Evolutionary conservation across 2,329 filamentous ascomycete species (phyloP), one percentile per base, ranked within the genome.

Genomic region (Thelonectria rubi): DNA sequence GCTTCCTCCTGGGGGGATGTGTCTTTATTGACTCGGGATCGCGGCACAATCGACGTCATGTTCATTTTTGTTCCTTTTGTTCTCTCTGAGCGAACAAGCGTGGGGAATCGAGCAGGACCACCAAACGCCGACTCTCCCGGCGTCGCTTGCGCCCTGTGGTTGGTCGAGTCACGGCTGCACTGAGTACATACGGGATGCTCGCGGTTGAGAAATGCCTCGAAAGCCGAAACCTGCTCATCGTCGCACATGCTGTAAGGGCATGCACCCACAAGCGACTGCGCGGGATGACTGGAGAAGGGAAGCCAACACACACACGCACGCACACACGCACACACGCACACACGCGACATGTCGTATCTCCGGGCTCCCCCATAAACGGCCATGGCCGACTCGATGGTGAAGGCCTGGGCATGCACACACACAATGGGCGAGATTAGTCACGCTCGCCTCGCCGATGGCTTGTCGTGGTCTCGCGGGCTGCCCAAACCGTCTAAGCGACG

Each of bases 11-110:
- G 32, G 32, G 46, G 20, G 46, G 58, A 39, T 40, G 58, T 61
- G 58, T 53, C 48, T 53, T 26, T 61, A 61, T 53, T 45, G 34
- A 58, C 65, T 68, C 69, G 69, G 69, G 64, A 70, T 37, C 60
- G 34, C 69, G 69, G 69, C 69, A 71, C 69, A n/a, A 67, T 51
- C 69, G 63, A 71, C 69, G 69, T 71, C 69, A 71, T 70, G 55
- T 55, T 40, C 39, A 37, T 15, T 7, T 34, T 24, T 24, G 3
- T 24, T 24, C 7, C 21, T 30, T 30, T 24, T 24, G 21, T 24
- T 24, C 21, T 30, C 52, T 62, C 50, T 18, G 40, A 54, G 42
- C 40, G 49, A 58, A 26, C 37, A 39, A 21, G 40, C 57, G 65
- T 67, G 67, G 67, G 64, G 69, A 70, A 69, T 68, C 58, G 59